Conservation (phyloP, 257 asterid genomes). For the Capsicum rhomboideum region DNA sequence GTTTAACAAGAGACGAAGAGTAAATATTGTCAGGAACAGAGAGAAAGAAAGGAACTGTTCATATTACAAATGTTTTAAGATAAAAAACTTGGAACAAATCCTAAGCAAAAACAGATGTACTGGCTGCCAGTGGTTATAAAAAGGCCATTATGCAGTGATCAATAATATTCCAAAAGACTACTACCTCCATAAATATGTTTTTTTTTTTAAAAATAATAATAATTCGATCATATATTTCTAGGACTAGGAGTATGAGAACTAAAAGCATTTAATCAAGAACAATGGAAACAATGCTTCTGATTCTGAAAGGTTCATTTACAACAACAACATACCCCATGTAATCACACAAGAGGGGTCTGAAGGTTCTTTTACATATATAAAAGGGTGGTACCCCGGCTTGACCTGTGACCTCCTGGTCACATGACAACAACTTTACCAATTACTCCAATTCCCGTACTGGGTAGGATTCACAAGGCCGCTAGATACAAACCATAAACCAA, state of each 20-base stretch:
- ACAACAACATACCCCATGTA: too few relatives aligned
- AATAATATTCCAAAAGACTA: not conserved
- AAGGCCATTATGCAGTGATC: too few relatives aligned
- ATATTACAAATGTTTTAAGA: not conserved
- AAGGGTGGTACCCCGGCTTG: too few relatives aligned
- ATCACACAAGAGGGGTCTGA: too few relatives aligned
- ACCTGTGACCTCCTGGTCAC: too few relatives aligned
- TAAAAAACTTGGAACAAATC: not conserved
- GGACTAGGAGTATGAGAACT: not conserved
- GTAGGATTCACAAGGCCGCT: not conserved
- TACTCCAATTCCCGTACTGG: not conserved
- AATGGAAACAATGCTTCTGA: not conserved
- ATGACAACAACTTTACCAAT: too few relatives aligned
- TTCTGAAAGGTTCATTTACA: not conserved
- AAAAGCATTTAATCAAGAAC: not conserved
- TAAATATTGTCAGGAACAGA: not conserved
- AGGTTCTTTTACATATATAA: too few relatives aligned
- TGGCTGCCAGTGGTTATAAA: not conserved
- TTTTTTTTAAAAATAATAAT: not conserved
- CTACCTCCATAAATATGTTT: not conserved
- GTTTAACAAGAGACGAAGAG: constrained; percentile 6
- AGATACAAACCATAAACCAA: not conserved
- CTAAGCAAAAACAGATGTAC: not conserved
- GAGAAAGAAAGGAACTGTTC: not conserved
- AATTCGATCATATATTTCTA: not conserved